These are phyloP conservation scores for Volvox africanus DNA, from an alignment of 139 green algal genomes.

Conservation along the genomic window DNA sequence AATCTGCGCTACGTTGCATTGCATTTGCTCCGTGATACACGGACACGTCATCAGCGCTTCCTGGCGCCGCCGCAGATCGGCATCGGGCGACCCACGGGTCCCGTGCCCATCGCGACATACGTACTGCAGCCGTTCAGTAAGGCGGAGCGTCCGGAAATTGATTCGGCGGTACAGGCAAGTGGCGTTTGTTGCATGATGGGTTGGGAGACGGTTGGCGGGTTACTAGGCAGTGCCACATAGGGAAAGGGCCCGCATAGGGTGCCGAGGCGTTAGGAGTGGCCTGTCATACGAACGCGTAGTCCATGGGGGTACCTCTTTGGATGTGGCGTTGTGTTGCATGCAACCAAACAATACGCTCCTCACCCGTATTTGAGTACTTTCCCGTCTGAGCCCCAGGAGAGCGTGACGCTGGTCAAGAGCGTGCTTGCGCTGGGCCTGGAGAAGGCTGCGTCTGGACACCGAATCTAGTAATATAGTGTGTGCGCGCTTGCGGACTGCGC, in stretches of 20 bases:
- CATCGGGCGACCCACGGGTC: constrained; percentile 82
- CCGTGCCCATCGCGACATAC: constrained; percentile 70
- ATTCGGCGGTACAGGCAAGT: constrained; percentile 62
- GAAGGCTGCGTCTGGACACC: constrained; percentile 72
- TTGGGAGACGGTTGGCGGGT: neutral
- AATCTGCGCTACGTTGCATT: too few relatives aligned
- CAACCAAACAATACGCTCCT: too few relatives aligned
- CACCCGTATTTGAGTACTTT: too few relatives aligned
- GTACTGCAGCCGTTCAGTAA: constrained; percentile 83
- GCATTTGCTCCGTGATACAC: neutral
- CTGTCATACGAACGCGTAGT: too few relatives aligned
- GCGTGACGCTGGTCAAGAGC: constrained; percentile 61
- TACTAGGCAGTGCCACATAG: too few relatives aligned
- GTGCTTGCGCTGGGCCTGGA: constrained; percentile 76
- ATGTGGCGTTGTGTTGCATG: too few relatives aligned
- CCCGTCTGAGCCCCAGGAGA: constrained; percentile 38
- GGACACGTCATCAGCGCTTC: neutral
- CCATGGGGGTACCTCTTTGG: too few relatives aligned
- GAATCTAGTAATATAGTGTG: constrained; percentile 45
- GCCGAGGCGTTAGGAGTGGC: too few relatives aligned
- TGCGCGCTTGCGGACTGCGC: too few relatives aligned
- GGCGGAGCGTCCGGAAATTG: constrained; percentile 76
- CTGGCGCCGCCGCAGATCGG: constrained; percentile 42
- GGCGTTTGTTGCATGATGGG: neutral
- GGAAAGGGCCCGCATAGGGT: too few relatives aligned